Conservation (phyloP, 768 basidiomycete genomes). For the Suillus paluster region DNA sequence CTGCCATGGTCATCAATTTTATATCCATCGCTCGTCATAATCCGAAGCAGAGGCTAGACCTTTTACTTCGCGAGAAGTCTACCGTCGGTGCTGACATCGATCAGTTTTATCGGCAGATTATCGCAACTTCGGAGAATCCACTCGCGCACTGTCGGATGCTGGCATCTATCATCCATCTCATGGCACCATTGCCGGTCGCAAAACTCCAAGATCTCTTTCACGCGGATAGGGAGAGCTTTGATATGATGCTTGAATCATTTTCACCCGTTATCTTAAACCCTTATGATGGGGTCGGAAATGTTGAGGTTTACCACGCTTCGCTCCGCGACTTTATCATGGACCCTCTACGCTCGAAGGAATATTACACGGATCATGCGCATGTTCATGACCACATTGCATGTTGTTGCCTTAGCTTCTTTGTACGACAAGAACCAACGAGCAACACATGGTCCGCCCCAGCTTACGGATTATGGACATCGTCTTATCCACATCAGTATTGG, state of each 20-base stretch:
- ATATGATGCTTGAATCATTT: background rate
- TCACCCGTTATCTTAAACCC: background rate
- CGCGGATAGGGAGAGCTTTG: background rate
- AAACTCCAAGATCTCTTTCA: background rate
- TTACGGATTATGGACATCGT: too few relatives aligned
- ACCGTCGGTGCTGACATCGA: background rate
- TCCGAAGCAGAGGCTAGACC: background rate
- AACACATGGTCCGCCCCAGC: background rate
- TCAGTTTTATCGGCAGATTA: background rate
- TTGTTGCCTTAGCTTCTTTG: background rate
- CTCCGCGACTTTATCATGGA: background rate
- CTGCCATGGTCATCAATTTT: conserved; percentile 20
- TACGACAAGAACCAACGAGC: too few relatives aligned
- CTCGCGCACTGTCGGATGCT: background rate
- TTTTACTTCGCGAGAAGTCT: background rate
- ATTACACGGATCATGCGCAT: background rate
- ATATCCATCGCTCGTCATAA: conserved; percentile 7
- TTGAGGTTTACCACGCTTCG: conserved; percentile 3
- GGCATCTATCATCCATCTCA: background rate
- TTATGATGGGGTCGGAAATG: background rate
- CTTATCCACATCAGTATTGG: background rate
- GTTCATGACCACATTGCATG: background rate
- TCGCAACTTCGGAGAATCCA: background rate
- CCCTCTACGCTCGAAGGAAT: conserved; percentile 3
- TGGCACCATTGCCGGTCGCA: background rate